Base-by-base conservation (phyloP, 441 rosid species). In the Eutrema salsugineum region DNA sequence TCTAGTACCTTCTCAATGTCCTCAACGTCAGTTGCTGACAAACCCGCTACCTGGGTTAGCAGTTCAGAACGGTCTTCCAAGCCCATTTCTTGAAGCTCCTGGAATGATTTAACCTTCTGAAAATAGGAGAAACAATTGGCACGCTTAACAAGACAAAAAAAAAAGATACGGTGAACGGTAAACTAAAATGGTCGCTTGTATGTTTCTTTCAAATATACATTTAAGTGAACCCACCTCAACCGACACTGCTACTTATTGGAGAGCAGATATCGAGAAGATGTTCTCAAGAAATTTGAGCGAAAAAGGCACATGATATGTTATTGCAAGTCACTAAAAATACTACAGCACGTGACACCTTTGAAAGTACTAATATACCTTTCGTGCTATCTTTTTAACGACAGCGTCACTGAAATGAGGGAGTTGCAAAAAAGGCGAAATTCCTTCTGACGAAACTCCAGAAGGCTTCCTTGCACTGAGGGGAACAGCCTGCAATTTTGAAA, bases 401-500 rank as follows among this genome's bases (percentile, higher is more conserved):
- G 89, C 80, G 40, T 95, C 97, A 53, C 85, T 88, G 81, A 95
- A 85, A 82, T 88, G 90, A 66, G 99, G 99, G 57, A 93, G 88
- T 88, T 93, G 99, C 76, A 95, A 76, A 78, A 95, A 95, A 51
- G 99, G 88, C 28, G 95, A 96, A 81, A 77, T 80, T 70, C 98
- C 97, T 82, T 95, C 96, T 43, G 92, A 38, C 50, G 93, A 87
- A 79, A 94, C 97, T 61, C 98, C 96, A 8, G 83, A 85, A 38
- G 93, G 56, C 83, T 95, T 95, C 85, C 91, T 89, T 35, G 96
- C 87, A 86, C 98, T 93, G 62, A 95, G 94, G 75, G 98, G 98
- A 85, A 95, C 96, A 74, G 94, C 98, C 97, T 90, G 86, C 70
- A 47, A 58, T 79, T 63, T 19, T 22, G 3, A 57, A 71, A 30